Evolutionary conservation across 768 basidiomycete species (phyloP), one percentile per base, ranked within the genome.

Genomic region (Xerocomus potaroensis): DNA sequence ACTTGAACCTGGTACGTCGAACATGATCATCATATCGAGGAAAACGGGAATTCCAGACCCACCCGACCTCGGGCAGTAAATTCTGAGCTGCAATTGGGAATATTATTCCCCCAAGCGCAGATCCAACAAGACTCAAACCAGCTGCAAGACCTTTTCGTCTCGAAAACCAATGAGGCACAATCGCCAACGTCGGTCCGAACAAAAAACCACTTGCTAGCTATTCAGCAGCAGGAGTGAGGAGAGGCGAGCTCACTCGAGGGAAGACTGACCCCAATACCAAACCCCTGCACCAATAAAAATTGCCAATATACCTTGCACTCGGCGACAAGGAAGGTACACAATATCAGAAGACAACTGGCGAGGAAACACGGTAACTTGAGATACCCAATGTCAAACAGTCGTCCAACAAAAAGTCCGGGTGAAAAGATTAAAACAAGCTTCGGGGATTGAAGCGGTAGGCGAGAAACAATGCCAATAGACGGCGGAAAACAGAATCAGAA

Each of bases 221-320:
- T 27, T 24, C 12, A 14, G 18, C 2, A n/a, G 5, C n/a, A 43
- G 9, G 11, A 9, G 11, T 8, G 4, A 34, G 44, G 16, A 39
- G 40, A 23, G 4, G 18, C 5, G 12, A 24, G 27, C n/a, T 6
- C 4, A 0, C 10, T 6, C 10, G 26, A n/a, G n/a, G n/a, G 5
- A 10, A n/a, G 3, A 67, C 82, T 51, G 50, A 85, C 80, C 22
- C 88, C 87, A 12, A 80, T 63, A 0, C 74, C 75, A 26, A 89
- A 54, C 0, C 87, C 87, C 61, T 90, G 88, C 48, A 78, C 87
- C 1, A 91, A 72, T 16, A 90, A 55, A 54, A 89, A 84, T 6
- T 90, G 84, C 88, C 87, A 90, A 57, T 81, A 90, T 47, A 73
- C 51, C 8, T 68, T 83, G 59, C 88, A 91, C 66, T 89, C 71